Conservation (phyloP, 139 green algal species). For the Picochlorum sp. region DNA sequence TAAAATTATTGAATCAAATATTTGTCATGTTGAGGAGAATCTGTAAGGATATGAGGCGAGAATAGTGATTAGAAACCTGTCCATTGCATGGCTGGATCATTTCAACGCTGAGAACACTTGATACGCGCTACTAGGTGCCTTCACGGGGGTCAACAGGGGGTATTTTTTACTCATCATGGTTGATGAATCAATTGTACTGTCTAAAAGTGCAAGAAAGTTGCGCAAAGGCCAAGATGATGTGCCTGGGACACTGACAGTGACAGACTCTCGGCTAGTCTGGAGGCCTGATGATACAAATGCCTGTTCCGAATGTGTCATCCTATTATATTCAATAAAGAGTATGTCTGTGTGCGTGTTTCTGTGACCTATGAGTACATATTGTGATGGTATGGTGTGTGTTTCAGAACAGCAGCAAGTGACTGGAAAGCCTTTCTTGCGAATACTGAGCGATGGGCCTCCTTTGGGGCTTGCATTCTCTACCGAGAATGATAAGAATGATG, state of each 20-base stretch:
- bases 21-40: background rate
- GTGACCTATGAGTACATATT: background rate
- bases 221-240: conserved; percentile 6
- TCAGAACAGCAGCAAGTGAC: conserved; percentile 30
- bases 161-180: too few relatives aligned
- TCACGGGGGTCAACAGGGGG: too few relatives aligned
- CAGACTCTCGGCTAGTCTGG: conserved; percentile 7
- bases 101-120: too few relatives aligned
- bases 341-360: background rate
- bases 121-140: too few relatives aligned
- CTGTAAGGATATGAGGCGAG: too few relatives aligned
- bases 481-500: conserved; percentile 22
- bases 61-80: too few relatives aligned
- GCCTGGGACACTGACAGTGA: conserved; percentile 5
- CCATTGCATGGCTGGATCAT: too few relatives aligned
- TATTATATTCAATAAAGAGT: conserved; percentile 24
- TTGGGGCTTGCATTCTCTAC: conserved; percentile 20
- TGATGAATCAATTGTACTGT: conserved; percentile 4
- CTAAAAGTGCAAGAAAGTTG: conserved; percentile 17
- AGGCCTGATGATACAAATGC: conserved; percentile 18
- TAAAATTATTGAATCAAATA: background rate
- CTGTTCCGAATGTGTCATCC: background rate
- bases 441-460: background rate
- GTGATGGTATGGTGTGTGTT: background rate
- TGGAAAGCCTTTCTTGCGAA: conserved; percentile 26